These are phyloP conservation scores for Mimosa pudica DNA, from an alignment of 306 rosid species.

Conservation along the genomic window DNA sequence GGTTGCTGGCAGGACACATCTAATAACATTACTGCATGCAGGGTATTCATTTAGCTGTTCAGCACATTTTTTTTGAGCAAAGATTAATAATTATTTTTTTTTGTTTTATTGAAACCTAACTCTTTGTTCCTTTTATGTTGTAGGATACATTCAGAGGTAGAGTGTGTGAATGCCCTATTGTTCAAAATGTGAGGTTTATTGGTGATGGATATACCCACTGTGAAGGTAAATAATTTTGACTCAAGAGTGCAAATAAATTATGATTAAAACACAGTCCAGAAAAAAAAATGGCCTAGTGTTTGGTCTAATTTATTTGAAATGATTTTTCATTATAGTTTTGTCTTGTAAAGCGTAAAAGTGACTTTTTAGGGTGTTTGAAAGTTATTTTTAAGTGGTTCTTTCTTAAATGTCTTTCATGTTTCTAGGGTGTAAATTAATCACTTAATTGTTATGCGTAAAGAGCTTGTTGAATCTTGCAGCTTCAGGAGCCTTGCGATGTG, in stretches of 20 bases:
- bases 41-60: slow-evolving; percentile 55
- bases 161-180: slow-evolving; percentile 93
- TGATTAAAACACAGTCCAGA: not conserved
- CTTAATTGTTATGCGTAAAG: not conserved
- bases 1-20: slow-evolving; percentile 87
- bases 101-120: slow-evolving; percentile 9
- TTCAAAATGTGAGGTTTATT: slow-evolving; percentile 70
- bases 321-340: no score
- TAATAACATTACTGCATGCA: slow-evolving; percentile 86
- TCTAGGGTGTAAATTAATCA: not conserved
- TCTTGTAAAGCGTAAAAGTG: no score
- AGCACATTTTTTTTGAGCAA: slow-evolving; percentile 11
- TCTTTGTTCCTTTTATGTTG: slow-evolving; percentile 21
- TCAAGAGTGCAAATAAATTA: slow-evolving; percentile 23
- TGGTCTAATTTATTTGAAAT: no score
- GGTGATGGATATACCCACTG: slow-evolving; percentile 95
- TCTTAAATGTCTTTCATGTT: not conserved
- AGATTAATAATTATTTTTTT: not conserved
- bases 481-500: slow-evolving; percentile 81
- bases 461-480: slow-evolving; percentile 52
- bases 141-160: slow-evolving; percentile 97
- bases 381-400: not conserved
- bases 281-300: no score
- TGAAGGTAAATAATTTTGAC: slow-evolving; percentile 62
- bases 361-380: not conserved